Evolutionary conservation across 768 basidiomycete species (phyloP).

Genomic region (Mycena albidolilacea): DNA sequence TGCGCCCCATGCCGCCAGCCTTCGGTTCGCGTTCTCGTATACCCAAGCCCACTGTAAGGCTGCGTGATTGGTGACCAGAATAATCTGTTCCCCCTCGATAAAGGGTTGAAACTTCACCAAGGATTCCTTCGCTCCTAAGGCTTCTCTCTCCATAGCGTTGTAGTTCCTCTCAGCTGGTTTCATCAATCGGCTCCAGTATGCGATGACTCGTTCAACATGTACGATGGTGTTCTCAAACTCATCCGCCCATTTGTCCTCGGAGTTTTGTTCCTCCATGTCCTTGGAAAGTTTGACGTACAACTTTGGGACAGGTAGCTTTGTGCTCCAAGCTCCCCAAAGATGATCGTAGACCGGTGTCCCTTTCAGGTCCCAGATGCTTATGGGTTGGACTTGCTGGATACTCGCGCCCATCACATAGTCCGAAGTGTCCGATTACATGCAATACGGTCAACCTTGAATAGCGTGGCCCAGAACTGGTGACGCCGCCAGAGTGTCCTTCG

Average conservation of each 20-base stretch:
- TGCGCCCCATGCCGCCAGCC: neutral
- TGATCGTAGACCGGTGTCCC: slow-evolving; percentile 27
- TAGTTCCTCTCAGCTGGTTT: neutral
- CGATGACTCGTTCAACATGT: slow-evolving; percentile 43
- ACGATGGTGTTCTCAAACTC: slow-evolving; percentile 37
- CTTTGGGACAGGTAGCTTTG: slow-evolving; percentile 24
- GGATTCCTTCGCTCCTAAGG: neutral
- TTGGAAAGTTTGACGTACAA: slow-evolving; percentile 22
- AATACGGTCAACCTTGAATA: too few species aligned
- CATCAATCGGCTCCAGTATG: neutral
- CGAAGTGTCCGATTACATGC: too few species aligned
- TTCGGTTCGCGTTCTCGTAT: too few species aligned
- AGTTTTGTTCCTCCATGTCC: neutral
- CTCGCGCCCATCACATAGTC: neutral
- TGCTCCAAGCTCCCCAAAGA: slow-evolving; percentile 21
- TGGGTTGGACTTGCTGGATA: slow-evolving; percentile 41
- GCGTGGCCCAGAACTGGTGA: too few species aligned
- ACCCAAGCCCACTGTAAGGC: too few species aligned
- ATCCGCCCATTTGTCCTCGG: slow-evolving; percentile 6
- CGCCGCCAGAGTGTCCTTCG: too few species aligned
- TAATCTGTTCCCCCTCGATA: too few species aligned
- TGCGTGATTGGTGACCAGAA: too few species aligned
- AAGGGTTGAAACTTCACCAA: too few species aligned
- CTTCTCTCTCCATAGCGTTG: neutral
- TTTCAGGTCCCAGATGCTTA: slow-evolving; percentile 24